Conservation (phyloP, 2,329 filamentous ascomycete species). For the Penicillium sp. region DNA sequence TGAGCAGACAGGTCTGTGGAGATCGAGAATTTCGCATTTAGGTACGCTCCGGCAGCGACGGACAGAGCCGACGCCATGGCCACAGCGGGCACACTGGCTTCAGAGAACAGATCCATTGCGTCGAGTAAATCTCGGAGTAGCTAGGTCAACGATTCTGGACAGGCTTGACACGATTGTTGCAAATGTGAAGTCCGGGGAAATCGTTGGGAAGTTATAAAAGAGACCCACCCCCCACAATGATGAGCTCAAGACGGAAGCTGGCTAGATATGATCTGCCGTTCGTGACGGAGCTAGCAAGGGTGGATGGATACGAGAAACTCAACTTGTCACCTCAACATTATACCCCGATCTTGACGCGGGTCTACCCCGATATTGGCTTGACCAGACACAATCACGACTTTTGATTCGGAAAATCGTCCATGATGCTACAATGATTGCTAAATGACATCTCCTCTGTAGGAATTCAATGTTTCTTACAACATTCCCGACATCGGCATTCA, state of each 20-base stretch:
- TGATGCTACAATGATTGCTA: not conserved
- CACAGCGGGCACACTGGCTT: constrained; percentile 29
- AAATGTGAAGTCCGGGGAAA: not conserved
- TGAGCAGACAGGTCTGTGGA: constrained; percentile 42
- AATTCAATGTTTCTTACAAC: not conserved
- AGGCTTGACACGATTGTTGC: not conserved
- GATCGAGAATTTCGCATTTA: constrained; percentile 47
- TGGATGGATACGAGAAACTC: not conserved
- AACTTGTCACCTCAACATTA: not conserved
- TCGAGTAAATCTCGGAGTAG: not conserved
- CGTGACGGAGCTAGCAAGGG: not conserved
- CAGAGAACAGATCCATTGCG: constrained; percentile 32
- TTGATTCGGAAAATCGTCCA: not conserved
- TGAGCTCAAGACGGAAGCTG: constrained; percentile 25
- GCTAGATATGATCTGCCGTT: constrained; percentile 25
- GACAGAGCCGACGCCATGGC: constrained; percentile 38
- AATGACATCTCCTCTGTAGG: not conserved
- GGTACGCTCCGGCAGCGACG: constrained; percentile 40
- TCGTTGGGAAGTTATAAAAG: constrained; percentile 4
- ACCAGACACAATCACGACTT: not conserved
- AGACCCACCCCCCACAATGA: not conserved
- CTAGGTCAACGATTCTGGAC: not conserved
- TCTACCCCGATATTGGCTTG: not conserved
- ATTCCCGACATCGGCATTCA: not conserved
- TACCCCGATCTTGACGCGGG: not conserved